These are phyloP conservation scores for Neonectria faginata DNA, from an alignment of 2,329 filamentous ascomycete species.

Conservation along the genomic window DNA sequence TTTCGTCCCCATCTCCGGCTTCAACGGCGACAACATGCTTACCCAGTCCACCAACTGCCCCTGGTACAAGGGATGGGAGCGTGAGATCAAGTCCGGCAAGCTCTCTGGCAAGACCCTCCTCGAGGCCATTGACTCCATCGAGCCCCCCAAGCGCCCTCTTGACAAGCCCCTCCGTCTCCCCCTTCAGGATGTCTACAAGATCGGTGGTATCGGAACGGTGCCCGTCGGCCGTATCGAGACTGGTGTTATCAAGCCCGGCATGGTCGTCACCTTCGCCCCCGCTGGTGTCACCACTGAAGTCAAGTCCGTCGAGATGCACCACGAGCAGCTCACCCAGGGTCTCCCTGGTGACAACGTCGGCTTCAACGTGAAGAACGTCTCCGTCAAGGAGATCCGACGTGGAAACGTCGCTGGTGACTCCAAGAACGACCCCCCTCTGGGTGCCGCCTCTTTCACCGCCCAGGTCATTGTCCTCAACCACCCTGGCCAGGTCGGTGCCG, in stretches of 20 bases:
- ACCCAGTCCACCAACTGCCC: constrained; percentile 89
- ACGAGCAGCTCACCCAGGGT: constrained; percentile 98
- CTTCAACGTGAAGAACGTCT: constrained; percentile 99
- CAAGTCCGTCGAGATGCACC: constrained; percentile 99
- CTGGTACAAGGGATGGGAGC: constrained; percentile 99
- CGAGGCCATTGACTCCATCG: constrained; percentile 97
- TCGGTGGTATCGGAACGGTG: constrained; percentile 99
- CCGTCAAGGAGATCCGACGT: constrained; percentile 99
- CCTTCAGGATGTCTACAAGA: constrained; percentile 99
- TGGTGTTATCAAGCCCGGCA: constrained; percentile 89
- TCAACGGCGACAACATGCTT: constrained; percentile 99
- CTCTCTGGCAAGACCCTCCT: constrained; percentile 95
- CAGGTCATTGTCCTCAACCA: constrained; percentile 99
- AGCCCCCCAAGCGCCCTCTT: constrained; percentile 90
- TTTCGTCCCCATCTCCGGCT: constrained; percentile 99
- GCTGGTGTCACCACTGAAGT: constrained; percentile 99
- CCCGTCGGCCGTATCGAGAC: constrained; percentile 99
- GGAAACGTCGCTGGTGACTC: constrained; percentile 99
- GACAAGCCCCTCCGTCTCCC: constrained; percentile 99
- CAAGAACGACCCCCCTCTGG: constrained; percentile 98
- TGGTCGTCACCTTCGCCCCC: constrained; percentile 99
- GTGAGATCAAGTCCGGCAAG: constrained; percentile 92
- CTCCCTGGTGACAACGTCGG: constrained; percentile 99
- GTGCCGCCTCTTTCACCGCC: constrained; percentile 94
- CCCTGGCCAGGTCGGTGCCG: constrained; percentile 98